Conservation (phyloP, 768 basidiomycete genomes). For the Termitomyces sp. region DNA sequence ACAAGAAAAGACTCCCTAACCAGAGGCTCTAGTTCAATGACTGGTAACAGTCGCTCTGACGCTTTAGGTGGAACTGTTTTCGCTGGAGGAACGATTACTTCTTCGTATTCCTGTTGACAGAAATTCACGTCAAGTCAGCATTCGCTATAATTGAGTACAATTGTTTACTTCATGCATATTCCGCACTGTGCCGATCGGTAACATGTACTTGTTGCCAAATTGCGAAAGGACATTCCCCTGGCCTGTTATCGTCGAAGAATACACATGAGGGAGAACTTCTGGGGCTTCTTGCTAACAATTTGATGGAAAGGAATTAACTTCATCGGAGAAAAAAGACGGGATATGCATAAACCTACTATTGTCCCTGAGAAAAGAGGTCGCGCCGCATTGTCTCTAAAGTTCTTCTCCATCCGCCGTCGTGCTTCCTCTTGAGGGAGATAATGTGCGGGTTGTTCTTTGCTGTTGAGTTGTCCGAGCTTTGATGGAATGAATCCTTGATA, state of each 20-base stretch:
- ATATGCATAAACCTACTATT: constrained; percentile 34
- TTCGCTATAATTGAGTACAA: background rate
- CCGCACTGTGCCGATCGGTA: constrained; percentile 80
- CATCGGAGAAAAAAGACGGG: background rate
- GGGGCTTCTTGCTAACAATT: constrained; percentile 39
- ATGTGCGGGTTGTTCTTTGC: background rate
- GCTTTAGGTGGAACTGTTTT: constrained; percentile 65
- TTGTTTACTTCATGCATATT: constrained; percentile 55
- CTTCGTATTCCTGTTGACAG: constrained; percentile 66
- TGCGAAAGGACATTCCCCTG: constrained; percentile 66
- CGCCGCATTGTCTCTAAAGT: constrained; percentile 52
- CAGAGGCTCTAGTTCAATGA: constrained; percentile 71
- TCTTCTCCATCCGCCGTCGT: constrained; percentile 56
- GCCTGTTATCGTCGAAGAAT: constrained; percentile 55
- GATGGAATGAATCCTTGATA: background rate
- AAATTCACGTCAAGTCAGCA: background rate
- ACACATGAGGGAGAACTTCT: constrained; percentile 83
- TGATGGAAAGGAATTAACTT: background rate
- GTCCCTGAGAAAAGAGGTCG: constrained; percentile 58
- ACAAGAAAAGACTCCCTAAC: constrained; percentile 84
- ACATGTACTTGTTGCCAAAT: constrained; percentile 68
- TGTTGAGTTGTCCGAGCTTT: constrained; percentile 2
- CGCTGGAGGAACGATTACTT: constrained; percentile 85
- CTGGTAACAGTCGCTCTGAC: constrained; percentile 64
- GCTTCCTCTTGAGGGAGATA: constrained; percentile 39